Conservation (phyloP, 1,284 basidiomycete genomes). For the Lignosus rhinocerotis region DNA sequence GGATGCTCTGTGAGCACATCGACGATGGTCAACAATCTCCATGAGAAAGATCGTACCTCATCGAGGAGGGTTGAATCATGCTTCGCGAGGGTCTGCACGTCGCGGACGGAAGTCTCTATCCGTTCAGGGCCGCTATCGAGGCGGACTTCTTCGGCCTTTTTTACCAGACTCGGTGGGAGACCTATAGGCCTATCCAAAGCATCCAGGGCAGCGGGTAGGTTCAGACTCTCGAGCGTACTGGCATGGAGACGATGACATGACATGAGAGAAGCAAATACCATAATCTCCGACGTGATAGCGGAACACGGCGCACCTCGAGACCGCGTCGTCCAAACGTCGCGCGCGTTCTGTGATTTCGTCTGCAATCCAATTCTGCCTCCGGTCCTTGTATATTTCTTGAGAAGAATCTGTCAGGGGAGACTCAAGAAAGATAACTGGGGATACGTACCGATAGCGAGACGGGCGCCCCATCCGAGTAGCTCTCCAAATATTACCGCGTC, state of each 20-base stretch:
- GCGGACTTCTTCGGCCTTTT: constrained; percentile 86
- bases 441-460: constrained; percentile 77
- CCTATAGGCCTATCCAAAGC: constrained; percentile 87
- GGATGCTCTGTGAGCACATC: neutral
- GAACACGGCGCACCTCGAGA: constrained; percentile 55
- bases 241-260: neutral
- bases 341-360: constrained; percentile 67
- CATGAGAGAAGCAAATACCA: neutral
- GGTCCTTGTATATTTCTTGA: constrained; percentile 84
- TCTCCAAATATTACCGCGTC: constrained; percentile 72
- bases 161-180: constrained; percentile 84
- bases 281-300: neutral
- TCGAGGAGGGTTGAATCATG: constrained; percentile 69
- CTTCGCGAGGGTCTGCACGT: constrained; percentile 69
- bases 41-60: constrained; percentile 54
- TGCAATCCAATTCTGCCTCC: constrained; percentile 74
- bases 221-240: constrained; percentile 73
- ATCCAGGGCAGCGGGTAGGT: constrained; percentile 86
- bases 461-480: constrained; percentile 86
- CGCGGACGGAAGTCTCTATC: constrained; percentile 73
- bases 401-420: neutral
- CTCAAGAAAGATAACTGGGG: neutral
- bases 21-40: neutral
- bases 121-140: constrained; percentile 73
- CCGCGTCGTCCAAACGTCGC: constrained; percentile 66